Percentiles rank a stretch among this genome's conserved stretches.
Evolutionary conservation across 192 early-diverging fungal genomes (phyloP).

Genomic region (Coemansia reversa): DNA sequence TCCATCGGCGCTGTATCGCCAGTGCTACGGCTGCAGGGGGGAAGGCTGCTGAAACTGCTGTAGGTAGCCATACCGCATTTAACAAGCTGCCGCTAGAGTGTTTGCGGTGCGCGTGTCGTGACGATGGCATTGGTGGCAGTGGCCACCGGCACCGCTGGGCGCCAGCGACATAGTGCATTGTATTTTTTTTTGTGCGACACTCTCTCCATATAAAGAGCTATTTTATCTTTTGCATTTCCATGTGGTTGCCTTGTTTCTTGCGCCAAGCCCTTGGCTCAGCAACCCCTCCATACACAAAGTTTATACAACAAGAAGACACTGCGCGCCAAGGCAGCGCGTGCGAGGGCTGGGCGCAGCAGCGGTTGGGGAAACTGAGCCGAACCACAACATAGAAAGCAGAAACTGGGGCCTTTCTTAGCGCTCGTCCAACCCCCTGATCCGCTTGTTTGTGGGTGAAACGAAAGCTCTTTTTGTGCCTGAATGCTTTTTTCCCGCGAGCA

Average conservation of each 20-base stretch:
- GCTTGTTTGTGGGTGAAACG: conserved; percentile 5
- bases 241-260: not conserved
- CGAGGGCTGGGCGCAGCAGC: not conserved
- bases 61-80: conserved; percentile 4
- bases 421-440: conserved; percentile 8
- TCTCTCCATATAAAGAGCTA: not conserved
- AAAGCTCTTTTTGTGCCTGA: conserved; percentile 6
- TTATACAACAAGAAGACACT: no score
- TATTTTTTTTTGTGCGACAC: not conserved
- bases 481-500: conserved; percentile 4
- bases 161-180: conserved; percentile 5
- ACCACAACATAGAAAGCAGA: conserved; percentile 4
- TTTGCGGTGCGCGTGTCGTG: conserved; percentile 18
- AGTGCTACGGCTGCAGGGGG: not conserved
- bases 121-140: not conserved
- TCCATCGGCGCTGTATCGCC: conserved; percentile 32
- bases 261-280: not conserved
- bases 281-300: not conserved
- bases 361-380: not conserved
- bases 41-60: not conserved
- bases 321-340: no score
- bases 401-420: not conserved
- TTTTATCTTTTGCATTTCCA: not conserved
- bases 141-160: not conserved
- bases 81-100: conserved; percentile 19